Conservation (phyloP, 2,329 filamentous ascomycete species). For the Fusarium xylarioides region DNA sequence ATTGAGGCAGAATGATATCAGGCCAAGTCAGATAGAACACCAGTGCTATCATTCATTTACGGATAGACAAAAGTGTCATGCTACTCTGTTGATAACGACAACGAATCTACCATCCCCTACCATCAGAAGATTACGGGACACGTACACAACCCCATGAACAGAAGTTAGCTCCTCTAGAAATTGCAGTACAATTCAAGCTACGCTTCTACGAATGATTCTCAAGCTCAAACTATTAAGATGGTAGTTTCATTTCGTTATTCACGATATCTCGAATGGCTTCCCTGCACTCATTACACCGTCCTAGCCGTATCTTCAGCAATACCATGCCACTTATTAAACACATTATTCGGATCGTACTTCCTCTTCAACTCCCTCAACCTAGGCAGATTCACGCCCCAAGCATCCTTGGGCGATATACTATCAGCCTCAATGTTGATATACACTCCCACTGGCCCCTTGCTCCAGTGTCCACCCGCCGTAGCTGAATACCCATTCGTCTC, state of each 20-base stretch:
- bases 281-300: not conserved
- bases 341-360: conserved; percentile 47
- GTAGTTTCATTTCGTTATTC: too few relatives aligned
- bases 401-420: conserved; percentile 37
- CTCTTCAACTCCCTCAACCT: conserved; percentile 46
- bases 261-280: too few relatives aligned
- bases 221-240: too few relatives aligned
- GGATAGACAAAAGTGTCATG: not conserved
- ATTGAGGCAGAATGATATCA: not conserved
- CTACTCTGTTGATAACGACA: not conserved
- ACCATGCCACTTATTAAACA: conserved; percentile 47
- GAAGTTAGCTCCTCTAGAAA: too few relatives aligned
- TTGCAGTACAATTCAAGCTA: too few relatives aligned
- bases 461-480: conserved; percentile 13
- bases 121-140: not conserved
- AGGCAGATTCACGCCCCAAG: conserved; percentile 45
- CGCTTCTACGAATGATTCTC: too few relatives aligned
- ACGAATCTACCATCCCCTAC: too few relatives aligned
- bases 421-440: conserved; percentile 46
- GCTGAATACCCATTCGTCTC: conserved; percentile 38
- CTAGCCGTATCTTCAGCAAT: conserved; percentile 8
- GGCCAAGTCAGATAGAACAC: rapidly evolving
- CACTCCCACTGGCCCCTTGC: conserved; percentile 38
- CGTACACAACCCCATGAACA: too few relatives aligned
- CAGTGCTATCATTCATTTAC: rapidly evolving